A percentile compares a stretch with the other conserved stretches of the same genome.
Evolutionary conservation across 805 yeast genomes (phyloP).

Genomic region (Lachancea waltii): DNA sequence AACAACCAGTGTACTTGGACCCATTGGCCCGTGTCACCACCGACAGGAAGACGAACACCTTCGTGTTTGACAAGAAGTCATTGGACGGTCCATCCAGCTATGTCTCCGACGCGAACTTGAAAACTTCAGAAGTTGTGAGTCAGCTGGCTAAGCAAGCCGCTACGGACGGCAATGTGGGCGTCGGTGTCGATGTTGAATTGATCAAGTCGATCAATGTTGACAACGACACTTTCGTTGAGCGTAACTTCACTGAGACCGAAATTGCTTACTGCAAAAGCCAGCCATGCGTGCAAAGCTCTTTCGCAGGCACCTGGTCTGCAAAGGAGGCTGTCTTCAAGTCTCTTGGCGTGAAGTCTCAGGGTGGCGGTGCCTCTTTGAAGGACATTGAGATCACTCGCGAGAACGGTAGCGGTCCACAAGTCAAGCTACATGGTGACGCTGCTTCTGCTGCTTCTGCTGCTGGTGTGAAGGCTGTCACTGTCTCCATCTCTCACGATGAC

Average conservation of each 20-base stretch:
- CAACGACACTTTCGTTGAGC: conserved; percentile 85
- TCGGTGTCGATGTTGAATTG: conserved; percentile 96
- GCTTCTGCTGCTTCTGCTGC: conserved; percentile 60
- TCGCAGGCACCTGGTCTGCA: conserved; percentile 98
- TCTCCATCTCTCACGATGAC: conserved; percentile 94
- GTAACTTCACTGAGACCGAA: conserved; percentile 85
- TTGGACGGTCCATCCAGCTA: conserved; percentile 42
- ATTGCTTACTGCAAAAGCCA: conserved; percentile 69
- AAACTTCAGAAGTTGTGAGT: conserved; percentile 59
- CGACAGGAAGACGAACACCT: conserved; percentile 35
- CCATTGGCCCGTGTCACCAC: conserved; percentile 64
- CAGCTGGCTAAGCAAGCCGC: conserved; percentile 44
- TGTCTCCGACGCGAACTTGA: conserved; percentile 36
- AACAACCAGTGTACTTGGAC: conserved; percentile 86
- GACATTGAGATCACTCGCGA: conserved; percentile 84
- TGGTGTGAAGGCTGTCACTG: conserved; percentile 67
- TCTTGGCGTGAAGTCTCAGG: conserved; percentile 78
- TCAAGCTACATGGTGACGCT: conserved; percentile 71
- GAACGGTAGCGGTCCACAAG: conserved; percentile 75
- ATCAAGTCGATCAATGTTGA: conserved; percentile 72
- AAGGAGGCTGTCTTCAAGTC: conserved; percentile 99
- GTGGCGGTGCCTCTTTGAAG: conserved; percentile 90
- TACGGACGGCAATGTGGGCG: conserved; percentile 45
- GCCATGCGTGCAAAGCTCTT: conserved; percentile 79
- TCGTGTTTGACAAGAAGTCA: conserved; percentile 43